Percentiles rank a stretch among this genome's conserved stretches.
These are phyloP conservation scores for Bifiguratus adelaidae DNA, from an alignment of 192 early-diverging fungal genomes.

Conservation along the genomic window DNA sequence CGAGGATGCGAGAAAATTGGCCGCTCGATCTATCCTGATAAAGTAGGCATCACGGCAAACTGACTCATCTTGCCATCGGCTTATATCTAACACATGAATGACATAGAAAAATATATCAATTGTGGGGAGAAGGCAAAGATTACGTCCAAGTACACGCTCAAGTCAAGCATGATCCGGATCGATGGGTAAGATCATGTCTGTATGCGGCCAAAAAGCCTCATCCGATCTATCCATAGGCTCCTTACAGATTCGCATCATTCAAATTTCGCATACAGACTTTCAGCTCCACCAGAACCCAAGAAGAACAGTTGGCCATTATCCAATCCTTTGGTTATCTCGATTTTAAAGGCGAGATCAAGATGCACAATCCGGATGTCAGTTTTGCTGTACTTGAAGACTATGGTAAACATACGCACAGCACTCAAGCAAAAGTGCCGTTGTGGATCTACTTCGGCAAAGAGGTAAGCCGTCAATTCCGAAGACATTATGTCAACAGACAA, in stretches of 20 bases:
- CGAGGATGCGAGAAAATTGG: slow-evolving; percentile 59
- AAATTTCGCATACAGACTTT: slow-evolving; percentile 70
- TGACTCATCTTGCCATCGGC: not conserved
- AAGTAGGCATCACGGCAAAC: slow-evolving; percentile 30
- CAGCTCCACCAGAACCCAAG: slow-evolving; percentile 56
- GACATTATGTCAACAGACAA: not conserved
- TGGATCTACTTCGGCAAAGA: slow-evolving; percentile 5
- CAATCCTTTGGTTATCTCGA: slow-evolving; percentile 78
- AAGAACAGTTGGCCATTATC: slow-evolving; percentile 71
- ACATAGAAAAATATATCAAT: slow-evolving; percentile 55
- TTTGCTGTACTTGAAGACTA: slow-evolving; percentile 78
- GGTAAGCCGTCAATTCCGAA: not conserved
- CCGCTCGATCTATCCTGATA: slow-evolving; percentile 77
- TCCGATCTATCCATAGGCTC: slow-evolving; percentile 11
- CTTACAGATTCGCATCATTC: slow-evolving; percentile 49
- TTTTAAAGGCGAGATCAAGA: slow-evolving; percentile 71
- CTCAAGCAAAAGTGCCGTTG: not conserved
- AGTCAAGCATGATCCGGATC: slow-evolving; percentile 48
- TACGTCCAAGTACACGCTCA: slow-evolving; percentile 48
- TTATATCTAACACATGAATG: not conserved
- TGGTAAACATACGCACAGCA: slow-evolving; percentile 27
- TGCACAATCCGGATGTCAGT: slow-evolving; percentile 67
- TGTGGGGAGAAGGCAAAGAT: slow-evolving; percentile 60
- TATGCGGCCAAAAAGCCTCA: not conserved
- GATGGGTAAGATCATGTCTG: slow-evolving; percentile 26